phyloP scores from a whole-genome alignment of 306 rosid genomes.

The Cicer judaicum region DNA sequence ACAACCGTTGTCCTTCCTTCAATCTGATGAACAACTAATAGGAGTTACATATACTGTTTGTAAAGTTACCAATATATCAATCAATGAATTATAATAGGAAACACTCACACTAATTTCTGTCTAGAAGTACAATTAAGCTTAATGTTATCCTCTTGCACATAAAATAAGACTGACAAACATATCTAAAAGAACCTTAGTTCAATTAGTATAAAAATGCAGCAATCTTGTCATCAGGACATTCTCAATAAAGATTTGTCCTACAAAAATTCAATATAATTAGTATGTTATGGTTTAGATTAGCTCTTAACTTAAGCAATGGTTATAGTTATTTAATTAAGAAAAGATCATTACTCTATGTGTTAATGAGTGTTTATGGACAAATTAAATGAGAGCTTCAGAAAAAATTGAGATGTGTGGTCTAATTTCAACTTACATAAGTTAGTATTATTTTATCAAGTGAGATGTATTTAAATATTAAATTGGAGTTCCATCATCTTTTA shows the following conservation, averaged over 20 bases:
- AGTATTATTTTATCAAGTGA: neutral
- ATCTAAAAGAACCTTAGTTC: neutral
- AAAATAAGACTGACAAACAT: neutral
- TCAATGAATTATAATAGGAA: slow-evolving; percentile 27
- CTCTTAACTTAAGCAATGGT: neutral
- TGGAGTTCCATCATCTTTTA: neutral
- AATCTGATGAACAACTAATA: slow-evolving; percentile 56
- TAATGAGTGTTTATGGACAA: neutral
- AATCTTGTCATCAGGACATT: slow-evolving; percentile 8
- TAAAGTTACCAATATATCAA: slow-evolving; percentile 9
- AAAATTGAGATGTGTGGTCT: neutral
- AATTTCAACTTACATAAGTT: neutral
- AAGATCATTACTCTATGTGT: neutral
- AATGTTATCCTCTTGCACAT: slow-evolving; percentile 31
- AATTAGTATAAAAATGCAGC: slow-evolving; percentile 15
- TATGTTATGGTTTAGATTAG: neutral
- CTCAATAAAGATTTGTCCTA: neutral
- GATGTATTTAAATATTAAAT: slow-evolving; percentile 13
- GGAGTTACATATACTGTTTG: slow-evolving; percentile 28
- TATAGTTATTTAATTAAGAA: neutral
- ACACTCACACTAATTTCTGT: slow-evolving; percentile 65
- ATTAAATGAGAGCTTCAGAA: neutral
- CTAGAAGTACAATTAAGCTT: slow-evolving; percentile 68
- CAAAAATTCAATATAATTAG: slow-evolving; percentile 1
- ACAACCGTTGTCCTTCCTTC: slow-evolving; percentile 67